Evolutionary conservation across 2,329 filamentous ascomycete genomes (phyloP).

Genomic region (Aspergillus alliaceus): DNA sequence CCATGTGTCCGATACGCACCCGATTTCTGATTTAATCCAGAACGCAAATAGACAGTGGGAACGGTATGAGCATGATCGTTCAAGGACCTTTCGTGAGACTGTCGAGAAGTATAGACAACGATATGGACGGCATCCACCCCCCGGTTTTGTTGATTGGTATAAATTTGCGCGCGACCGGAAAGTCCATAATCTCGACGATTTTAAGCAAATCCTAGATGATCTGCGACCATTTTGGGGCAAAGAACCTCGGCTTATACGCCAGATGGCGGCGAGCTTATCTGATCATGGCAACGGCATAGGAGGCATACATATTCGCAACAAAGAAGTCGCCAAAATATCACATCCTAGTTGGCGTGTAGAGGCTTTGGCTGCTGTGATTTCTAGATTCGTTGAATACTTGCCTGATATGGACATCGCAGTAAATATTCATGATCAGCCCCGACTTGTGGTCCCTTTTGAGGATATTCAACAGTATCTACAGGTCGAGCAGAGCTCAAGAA

Average conservation of each 20-base stretch:
- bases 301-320: too few species aligned
- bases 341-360: constrained; percentile 43
- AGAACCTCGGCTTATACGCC: constrained; percentile 33
- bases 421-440: constrained; percentile 52
- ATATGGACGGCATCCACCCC: constrained; percentile 52
- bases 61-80: too few species aligned
- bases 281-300: too few species aligned
- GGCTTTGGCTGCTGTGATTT: constrained; percentile 43
- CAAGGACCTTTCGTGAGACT: too few species aligned
- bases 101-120: constrained; percentile 46
- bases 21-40: too few species aligned
- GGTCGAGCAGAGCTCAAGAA: too few species aligned
- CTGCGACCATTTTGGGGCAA: constrained; percentile 52
- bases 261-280: too few species aligned
- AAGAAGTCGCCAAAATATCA: too few species aligned
- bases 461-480: too few species aligned
- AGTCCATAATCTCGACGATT: constrained; percentile 50
- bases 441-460: constrained; percentile 51
- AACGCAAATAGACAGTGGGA: too few species aligned
- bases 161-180: constrained; percentile 43
- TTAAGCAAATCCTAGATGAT: constrained; percentile 54
- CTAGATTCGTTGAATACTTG: constrained; percentile 36
- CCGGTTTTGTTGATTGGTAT: constrained; percentile 51
- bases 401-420: constrained; percentile 51
- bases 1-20: too few species aligned